Percentiles rank a stretch among this genome's conserved stretches.
These are phyloP conservation scores for Wickerhamiella azyma DNA, from an alignment of 805 yeast species.

Conservation along the genomic window DNA sequence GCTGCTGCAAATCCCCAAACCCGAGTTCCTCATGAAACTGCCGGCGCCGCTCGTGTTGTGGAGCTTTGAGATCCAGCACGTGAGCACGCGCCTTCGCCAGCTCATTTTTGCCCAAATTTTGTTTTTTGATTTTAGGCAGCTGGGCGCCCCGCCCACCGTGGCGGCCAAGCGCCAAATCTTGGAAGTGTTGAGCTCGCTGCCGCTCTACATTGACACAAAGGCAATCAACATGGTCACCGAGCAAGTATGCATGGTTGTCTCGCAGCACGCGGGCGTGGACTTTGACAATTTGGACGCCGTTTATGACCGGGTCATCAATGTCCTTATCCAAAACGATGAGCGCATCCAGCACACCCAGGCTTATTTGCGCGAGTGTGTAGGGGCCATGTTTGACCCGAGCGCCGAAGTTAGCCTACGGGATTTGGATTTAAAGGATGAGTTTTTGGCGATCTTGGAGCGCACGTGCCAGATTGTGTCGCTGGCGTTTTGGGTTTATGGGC, in stretches of 20 bases:
- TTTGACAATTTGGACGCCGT: slow-evolving; percentile 2
- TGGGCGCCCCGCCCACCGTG: not conserved
- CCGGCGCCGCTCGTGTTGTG: not conserved
- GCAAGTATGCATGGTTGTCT: not conserved
- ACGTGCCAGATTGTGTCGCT: not conserved
- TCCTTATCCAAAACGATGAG: not conserved
- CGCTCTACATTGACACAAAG: slow-evolving; percentile 4
- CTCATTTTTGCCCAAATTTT: not conserved
- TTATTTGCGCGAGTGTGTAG: not conserved
- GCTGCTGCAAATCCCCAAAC: slow-evolving; percentile 2
- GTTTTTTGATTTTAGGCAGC: not conserved
- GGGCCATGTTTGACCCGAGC: not conserved
- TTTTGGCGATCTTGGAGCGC: not conserved
- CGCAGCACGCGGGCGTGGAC: slow-evolving; percentile 1
- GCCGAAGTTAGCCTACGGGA: not conserved
- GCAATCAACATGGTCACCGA: not conserved
- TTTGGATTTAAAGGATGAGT: not conserved
- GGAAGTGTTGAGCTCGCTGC: not conserved
- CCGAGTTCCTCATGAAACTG: not conserved
- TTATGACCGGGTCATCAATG: slow-evolving; percentile 1
- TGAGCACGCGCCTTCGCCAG: not conserved
- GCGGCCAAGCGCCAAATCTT: not conserved
- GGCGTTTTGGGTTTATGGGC: not conserved
- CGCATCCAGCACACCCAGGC: not conserved
- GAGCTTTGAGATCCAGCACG: not conserved